Conservation (phyloP, 306 rosid species). For the Gleditsia sinensis region DNA sequence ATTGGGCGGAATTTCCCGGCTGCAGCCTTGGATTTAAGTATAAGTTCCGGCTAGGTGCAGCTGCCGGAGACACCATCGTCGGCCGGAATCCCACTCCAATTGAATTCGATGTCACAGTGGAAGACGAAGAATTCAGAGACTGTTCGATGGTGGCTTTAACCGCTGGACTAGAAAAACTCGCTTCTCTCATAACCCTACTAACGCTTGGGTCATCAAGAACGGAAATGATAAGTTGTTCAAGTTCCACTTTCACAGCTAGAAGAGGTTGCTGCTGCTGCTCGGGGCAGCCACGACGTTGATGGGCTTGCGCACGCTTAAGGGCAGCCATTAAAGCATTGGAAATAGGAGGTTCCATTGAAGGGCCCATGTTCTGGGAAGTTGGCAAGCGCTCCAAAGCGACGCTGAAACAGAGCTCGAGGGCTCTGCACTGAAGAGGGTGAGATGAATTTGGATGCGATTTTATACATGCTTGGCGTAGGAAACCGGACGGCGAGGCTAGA, state of each 20-base stretch:
- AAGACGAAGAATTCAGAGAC: constrained; percentile 40
- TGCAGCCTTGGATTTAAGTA: constrained; percentile 64
- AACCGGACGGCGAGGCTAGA: constrained; percentile 59
- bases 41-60: constrained; percentile 36
- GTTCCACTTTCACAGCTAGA: constrained; percentile 74
- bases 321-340: constrained; percentile 79
- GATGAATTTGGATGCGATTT: constrained; percentile 74
- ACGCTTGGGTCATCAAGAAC: constrained; percentile 81
- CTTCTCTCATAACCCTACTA: constrained; percentile 75
- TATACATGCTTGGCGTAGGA: constrained; percentile 67
- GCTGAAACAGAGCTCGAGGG: constrained; percentile 77
- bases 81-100: constrained; percentile 54
- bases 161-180: constrained; percentile 69
- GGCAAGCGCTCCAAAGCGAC: constrained; percentile 71
- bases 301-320: constrained; percentile 73
- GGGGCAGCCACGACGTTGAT: constrained; percentile 73
- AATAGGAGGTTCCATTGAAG: constrained; percentile 59
- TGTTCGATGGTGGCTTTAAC: constrained; percentile 69
- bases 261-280: constrained; percentile 86
- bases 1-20: constrained; percentile 40
- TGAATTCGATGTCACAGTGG: constrained; percentile 39
- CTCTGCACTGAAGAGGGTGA: constrained; percentile 76
- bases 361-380: constrained; percentile 53
- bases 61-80: neutral
- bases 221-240: constrained; percentile 74